A percentile compares a stretch with the other conserved stretches of the same genome.
Conservation (phyloP, 2,329 filamentous ascomycete species). For the Aspergillus spinulosporus region DNA sequence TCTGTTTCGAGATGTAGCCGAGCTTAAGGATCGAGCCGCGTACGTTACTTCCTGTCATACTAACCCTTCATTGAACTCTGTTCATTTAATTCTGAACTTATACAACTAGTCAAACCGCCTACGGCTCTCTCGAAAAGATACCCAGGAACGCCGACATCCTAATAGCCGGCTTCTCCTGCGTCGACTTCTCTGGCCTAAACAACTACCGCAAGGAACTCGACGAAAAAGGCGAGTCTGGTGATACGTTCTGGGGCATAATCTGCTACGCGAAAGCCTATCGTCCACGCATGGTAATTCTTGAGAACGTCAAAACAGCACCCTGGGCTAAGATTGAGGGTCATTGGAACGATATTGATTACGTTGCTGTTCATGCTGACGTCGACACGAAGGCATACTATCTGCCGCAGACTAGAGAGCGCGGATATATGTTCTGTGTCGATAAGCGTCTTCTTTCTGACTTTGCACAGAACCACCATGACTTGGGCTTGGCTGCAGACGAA, state of each 20-base stretch:
- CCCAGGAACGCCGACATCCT: slow-evolving; percentile 64
- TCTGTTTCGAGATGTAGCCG: slow-evolving; percentile 61
- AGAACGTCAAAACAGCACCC: slow-evolving; percentile 66
- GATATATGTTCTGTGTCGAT: slow-evolving; percentile 62
- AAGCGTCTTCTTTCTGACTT: slow-evolving; percentile 22
- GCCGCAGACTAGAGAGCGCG: slow-evolving; percentile 66
- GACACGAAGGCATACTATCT: slow-evolving; percentile 73
- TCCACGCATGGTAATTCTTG: slow-evolving; percentile 67
- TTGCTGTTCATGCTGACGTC: slow-evolving; percentile 50
- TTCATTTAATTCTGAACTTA: neutral
- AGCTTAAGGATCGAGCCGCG: slow-evolving; percentile 53
- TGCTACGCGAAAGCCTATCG: slow-evolving; percentile 56
- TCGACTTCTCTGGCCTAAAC: slow-evolving; percentile 71
- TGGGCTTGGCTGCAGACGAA: too few species aligned
- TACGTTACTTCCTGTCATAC: slow-evolving; percentile 38
- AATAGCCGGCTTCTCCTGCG: slow-evolving; percentile 72
- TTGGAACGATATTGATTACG: slow-evolving; percentile 58
- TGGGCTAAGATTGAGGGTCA: slow-evolving; percentile 56
- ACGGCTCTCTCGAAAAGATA: slow-evolving; percentile 60
- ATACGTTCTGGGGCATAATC: slow-evolving; percentile 64
- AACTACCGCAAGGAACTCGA: slow-evolving; percentile 53
- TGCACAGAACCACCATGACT: neutral
- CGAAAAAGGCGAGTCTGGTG: slow-evolving; percentile 62
- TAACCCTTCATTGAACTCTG: neutral
- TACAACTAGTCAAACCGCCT: slow-evolving; percentile 60